Base-by-base conservation (phyloP, 805 yeast species). In the Saturnispora silvae region DNA sequence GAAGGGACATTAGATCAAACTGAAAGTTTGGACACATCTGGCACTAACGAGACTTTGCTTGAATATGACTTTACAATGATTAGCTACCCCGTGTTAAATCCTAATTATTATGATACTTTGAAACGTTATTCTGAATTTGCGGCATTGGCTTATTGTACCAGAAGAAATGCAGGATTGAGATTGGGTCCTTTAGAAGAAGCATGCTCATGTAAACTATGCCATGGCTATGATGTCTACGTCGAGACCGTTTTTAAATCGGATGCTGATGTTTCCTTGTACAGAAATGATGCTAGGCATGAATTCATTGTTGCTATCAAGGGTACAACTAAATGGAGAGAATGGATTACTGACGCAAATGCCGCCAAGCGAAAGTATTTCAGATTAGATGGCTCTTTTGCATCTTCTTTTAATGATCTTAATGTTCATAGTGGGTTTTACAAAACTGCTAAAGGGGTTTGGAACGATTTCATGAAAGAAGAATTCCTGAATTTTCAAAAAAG, bases 341-440 rank as follows among this genome's bases (percentile, higher is more conserved):
- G 82, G 79, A 40, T 65, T 11, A 65, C 73, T 26, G 81, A 82
- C 55, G 40, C 40, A 24, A 25, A 51, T 33, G 42, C 18, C 11
- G n/a, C n/a, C 4, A 31, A 13, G 15, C n/a, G 4, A 2, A 22
- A 15, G 13, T 31, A 22, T 22, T 22, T 22, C 4, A 8, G 18
- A 22, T 14, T 31, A 6, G n/a, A n/a, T n/a, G n/a, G 16, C 10
- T 4, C 4, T n/a, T 7, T 30, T 37, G 35, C 40, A 34, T 51
- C 23, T 40, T 40, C 29, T 6, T 79, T 86, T 54, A 48, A 53
- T 11, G 62, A 57, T 11, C 78, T 87, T 51, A 54, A 48, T 16
- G 75, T 77, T 13, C 92, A 82, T 58, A 56, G 65, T 37, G 94
- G 94, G 0, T 77, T 80, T 49, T 65, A 68, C 35, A 50, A 60